Evolutionary conservation across 768 basidiomycete species (phyloP).

Genomic region (Mrakia hoshinonis): DNA sequence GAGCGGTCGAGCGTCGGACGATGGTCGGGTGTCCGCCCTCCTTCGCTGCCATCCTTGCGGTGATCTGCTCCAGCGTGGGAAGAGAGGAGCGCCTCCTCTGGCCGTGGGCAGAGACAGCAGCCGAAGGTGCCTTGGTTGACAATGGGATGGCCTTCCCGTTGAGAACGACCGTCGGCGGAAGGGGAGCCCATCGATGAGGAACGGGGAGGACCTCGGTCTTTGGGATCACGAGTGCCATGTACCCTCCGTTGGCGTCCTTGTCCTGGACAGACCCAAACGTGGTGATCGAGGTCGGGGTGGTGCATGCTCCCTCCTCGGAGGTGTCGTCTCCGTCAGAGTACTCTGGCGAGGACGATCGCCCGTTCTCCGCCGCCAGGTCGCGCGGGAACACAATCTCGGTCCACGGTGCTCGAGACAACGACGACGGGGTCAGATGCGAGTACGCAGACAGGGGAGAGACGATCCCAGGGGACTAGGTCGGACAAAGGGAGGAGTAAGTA

Average conservation of each 20-base stretch:
- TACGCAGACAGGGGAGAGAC: slow-evolving; percentile 1
- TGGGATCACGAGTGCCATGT: not conserved
- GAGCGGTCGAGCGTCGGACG: slow-evolving; percentile 10
- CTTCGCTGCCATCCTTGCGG: not conserved
- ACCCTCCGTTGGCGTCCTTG: not conserved
- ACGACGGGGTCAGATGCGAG: slow-evolving; percentile 2
- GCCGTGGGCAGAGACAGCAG: not conserved
- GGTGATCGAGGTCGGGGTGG: not conserved
- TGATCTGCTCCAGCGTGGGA: slow-evolving; percentile 8
- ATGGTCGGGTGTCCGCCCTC: not conserved
- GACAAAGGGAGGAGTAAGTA: not conserved
- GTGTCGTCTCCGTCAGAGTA: slow-evolving; percentile 9
- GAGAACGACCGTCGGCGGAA: not conserved
- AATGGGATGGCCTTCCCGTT: not conserved
- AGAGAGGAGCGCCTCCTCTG: not conserved
- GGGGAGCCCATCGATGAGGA: not conserved
- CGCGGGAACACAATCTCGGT: not conserved
- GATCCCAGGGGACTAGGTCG: slow-evolving; percentile 1
- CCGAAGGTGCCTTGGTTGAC: not conserved
- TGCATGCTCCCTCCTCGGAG: slow-evolving; percentile 1
- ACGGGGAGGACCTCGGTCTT: slow-evolving; percentile 9
- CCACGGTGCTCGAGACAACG: not conserved
- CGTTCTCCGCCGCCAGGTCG: not conserved
- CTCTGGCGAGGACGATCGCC: not conserved
- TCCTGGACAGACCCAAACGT: not conserved